Evolutionary conservation across 2,329 filamentous ascomycete genomes (phyloP).

Genomic region (Trichoderma aggressivum): DNA sequence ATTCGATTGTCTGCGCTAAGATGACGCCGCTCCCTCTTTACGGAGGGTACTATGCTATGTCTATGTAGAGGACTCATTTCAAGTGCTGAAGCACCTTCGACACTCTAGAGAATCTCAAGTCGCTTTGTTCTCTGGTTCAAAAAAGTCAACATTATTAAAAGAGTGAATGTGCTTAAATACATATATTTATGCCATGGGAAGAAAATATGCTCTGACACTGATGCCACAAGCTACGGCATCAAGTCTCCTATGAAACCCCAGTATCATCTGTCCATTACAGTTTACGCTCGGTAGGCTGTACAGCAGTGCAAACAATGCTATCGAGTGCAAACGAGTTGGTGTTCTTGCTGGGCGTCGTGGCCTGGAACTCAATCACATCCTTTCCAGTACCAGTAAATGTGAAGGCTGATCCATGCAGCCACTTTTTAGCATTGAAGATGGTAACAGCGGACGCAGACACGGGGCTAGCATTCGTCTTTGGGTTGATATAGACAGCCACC

Average conservation of each 20-base stretch:
- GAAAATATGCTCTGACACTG: background rate
- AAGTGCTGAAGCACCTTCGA: background rate
- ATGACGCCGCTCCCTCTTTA: background rate
- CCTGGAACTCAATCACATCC: background rate
- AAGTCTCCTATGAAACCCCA: background rate
- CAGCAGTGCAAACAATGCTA: background rate
- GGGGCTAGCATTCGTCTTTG: background rate
- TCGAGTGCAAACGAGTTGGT: background rate
- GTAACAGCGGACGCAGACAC: background rate
- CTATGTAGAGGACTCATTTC: background rate
- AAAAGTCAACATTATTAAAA: background rate
- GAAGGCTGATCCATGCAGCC: background rate
- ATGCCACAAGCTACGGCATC: background rate
- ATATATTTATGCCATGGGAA: background rate
- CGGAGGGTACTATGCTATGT: background rate
- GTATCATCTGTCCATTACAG: background rate
- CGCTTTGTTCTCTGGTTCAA: background rate
- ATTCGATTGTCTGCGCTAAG: background rate
- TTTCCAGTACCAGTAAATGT: background rate
- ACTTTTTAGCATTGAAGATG: background rate
- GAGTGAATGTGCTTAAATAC: background rate
- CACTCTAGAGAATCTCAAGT: background rate
- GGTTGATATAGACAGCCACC: background rate
- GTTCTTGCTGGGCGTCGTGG: background rate
- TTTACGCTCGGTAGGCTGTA: background rate